A percentile compares a stretch with the other conserved stretches of the same genome.
phyloP scores from a whole-genome alignment of 768 basidiomycete genomes.

The Calocybe cyanea region DNA sequence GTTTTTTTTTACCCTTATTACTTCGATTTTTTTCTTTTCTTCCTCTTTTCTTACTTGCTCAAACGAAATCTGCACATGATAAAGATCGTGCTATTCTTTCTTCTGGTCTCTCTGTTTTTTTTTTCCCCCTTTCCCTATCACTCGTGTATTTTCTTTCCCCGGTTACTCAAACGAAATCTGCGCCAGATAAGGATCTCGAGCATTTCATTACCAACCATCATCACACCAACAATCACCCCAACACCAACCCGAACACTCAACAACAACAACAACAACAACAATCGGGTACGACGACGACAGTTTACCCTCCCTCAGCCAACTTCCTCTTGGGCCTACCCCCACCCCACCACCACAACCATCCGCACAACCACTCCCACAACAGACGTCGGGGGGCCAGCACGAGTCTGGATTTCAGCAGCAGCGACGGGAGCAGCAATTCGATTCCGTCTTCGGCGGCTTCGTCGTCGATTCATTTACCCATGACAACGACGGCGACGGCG shows the following conservation, averaged over 20 bases:
- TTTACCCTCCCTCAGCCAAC: neutral
- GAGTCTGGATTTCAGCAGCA: conserved; percentile 31
- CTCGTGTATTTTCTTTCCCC: neutral
- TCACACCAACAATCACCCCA: conserved; percentile 7
- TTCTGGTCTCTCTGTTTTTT: no score
- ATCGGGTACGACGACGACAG: conserved; percentile 5
- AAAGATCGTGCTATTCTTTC: no score
- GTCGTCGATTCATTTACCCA: conserved; percentile 48
- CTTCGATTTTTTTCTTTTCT: no score
- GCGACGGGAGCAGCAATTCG: conserved; percentile 38
- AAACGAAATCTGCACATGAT: neutral
- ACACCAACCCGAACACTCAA: no score
- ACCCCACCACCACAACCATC: conserved; percentile 28
- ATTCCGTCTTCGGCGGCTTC: conserved; percentile 52
- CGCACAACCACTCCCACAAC: conserved; percentile 38
- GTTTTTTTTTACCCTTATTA: no score
- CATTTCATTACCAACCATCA: conserved; percentile 15
- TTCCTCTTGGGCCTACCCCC: neutral
- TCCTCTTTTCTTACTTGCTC: neutral
- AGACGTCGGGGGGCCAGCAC: conserved; percentile 40
- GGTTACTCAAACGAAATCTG: neutral
- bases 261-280: no score
- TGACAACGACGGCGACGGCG: conserved; percentile 11
- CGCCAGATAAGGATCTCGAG: conserved; percentile 1
- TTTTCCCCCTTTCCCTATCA: no score